A percentile compares a stretch with the other conserved stretches of the same genome.
phyloP scores from a whole-genome alignment of 75 land plant species.

The Cryptomeria japonica region DNA sequence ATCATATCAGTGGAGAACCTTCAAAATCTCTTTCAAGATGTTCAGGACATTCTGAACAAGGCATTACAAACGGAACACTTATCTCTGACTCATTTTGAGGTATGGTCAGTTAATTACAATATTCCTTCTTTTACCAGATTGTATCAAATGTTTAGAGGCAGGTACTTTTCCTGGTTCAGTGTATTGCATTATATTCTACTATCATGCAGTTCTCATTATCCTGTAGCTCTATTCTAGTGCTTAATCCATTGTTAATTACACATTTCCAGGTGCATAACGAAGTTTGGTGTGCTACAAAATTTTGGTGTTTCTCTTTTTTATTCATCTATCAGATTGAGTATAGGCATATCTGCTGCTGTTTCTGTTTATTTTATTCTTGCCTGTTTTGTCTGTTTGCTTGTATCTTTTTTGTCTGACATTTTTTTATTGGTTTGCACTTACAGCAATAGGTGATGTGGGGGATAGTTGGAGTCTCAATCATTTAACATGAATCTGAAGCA shows the following conservation, averaged over 20 bases:
- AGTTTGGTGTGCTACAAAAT: background rate
- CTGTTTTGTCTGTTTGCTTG: background rate
- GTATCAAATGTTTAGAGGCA: background rate
- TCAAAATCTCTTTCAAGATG: slow-evolving; percentile 38
- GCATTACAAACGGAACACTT: slow-evolving; percentile 56
- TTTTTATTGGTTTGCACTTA: background rate
- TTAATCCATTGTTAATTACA: background rate
- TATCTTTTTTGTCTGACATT: background rate
- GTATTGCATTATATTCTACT: background rate
- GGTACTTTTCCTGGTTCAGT: background rate
- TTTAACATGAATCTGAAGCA: background rate
- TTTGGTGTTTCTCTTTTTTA: background rate
- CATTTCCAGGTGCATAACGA: background rate
- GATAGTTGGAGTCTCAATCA: background rate
- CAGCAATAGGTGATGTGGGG: background rate
- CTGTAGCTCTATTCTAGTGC: background rate
- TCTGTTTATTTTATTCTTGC: background rate
- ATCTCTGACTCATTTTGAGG: slow-evolving; percentile 86
- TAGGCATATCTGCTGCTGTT: background rate
- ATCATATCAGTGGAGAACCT: slow-evolving; percentile 56
- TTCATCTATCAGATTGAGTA: background rate
- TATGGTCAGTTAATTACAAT: slow-evolving; percentile 22
- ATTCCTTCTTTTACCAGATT: background rate
- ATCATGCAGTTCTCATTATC: background rate
- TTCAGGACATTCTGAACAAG: slow-evolving; percentile 42